Conservation (phyloP, 78 protist species). For the Isochrysis galbana region DNA sequence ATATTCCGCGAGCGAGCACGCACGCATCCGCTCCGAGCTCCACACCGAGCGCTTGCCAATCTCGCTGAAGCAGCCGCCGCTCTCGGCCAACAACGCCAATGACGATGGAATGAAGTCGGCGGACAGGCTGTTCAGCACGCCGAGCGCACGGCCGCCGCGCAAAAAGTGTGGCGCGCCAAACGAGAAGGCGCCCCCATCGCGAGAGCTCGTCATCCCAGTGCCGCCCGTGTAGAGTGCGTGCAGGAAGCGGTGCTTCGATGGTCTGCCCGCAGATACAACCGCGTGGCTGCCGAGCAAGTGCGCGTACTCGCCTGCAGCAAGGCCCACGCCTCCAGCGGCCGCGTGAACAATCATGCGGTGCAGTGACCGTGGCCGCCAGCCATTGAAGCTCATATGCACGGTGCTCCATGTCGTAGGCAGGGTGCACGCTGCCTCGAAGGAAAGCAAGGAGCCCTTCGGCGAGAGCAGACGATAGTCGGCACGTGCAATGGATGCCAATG, state of each 20-base stretch:
- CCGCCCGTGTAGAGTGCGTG: neutral
- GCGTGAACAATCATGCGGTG: neutral
- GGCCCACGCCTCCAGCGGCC: conserved; percentile 43
- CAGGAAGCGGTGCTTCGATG: neutral
- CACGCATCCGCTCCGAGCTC: neutral
- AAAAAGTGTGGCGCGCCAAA: neutral
- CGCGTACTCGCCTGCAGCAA: neutral
- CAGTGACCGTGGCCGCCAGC: neutral
- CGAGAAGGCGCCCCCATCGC: neutral
- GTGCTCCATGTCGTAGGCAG: neutral
- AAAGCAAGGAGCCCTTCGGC: neutral
- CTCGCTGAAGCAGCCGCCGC: conserved; percentile 18
- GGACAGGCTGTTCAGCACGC: conserved; percentile 26
- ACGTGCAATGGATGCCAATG: neutral
- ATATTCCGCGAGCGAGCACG: neutral
- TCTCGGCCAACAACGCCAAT: neutral
- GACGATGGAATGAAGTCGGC: neutral
- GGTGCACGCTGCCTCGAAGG: neutral
- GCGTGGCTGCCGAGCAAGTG: neutral
- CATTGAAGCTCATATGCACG: neutral
- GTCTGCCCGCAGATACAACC: conserved; percentile 19
- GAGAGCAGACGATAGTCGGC: neutral
- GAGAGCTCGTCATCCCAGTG: neutral
- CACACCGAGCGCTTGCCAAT: conserved; percentile 45
- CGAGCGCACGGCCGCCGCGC: neutral